These are phyloP conservation scores for Puccinia coronata DNA, from an alignment of 1,284 basidiomycete species.

Conservation along the genomic window DNA sequence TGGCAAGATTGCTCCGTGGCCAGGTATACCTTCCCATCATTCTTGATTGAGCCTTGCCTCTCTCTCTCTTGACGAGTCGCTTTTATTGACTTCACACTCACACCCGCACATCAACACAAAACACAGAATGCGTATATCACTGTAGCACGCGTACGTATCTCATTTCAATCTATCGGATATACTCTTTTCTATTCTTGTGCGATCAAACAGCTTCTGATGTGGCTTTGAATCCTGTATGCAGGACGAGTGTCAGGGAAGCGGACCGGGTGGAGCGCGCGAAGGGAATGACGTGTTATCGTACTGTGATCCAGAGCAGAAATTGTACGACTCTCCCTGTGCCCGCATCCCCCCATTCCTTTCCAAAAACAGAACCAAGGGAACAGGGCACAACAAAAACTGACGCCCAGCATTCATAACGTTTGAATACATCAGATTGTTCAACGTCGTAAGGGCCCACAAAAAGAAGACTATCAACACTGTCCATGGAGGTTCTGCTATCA, in stretches of 20 bases:
- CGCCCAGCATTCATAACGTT: neutral
- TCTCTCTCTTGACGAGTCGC: no score
- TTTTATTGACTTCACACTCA: neutral
- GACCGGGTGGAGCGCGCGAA: conserved; percentile 28
- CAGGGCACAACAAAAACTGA: no score
- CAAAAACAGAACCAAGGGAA: neutral
- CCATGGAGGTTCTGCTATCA: conserved; percentile 10
- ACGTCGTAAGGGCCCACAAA: conserved; percentile 34
- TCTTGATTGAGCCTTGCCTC: no score
- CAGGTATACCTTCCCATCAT: conserved; percentile 12
- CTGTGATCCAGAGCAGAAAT: conserved; percentile 31
- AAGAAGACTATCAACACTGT: conserved; percentile 39
- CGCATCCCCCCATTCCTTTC: neutral
- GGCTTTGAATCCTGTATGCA: neutral
- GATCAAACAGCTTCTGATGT: neutral
- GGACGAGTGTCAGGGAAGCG: conserved; percentile 22
- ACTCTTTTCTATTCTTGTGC: no score
- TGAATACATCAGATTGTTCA: conserved; percentile 25
- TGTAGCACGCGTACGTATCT: conserved; percentile 10
- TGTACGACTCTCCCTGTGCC: neutral
- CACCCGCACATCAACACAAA: neutral
- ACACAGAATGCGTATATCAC: conserved; percentile 40
- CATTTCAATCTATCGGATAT: neutral
- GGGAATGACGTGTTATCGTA: conserved; percentile 32
- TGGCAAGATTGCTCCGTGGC: conserved; percentile 32